phyloP scores from a whole-genome alignment of 1,284 basidiomycete species.

The Sanguinoderma infundibulare region DNA sequence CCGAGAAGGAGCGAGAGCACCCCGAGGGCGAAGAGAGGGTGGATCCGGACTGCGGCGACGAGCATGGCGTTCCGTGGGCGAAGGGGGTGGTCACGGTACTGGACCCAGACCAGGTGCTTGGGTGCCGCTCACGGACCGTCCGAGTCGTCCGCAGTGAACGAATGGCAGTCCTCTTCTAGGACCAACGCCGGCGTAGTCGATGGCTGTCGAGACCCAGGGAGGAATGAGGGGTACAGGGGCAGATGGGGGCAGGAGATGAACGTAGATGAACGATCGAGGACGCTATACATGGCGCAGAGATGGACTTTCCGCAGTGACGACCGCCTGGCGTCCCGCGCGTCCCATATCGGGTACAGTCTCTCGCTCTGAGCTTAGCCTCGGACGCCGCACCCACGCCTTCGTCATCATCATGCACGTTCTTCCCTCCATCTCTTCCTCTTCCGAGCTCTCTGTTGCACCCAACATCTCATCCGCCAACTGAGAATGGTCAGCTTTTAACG shows the following conservation, averaged over 20 bases:
- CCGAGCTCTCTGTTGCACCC: no score
- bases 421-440: no score
- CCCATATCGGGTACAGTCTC: slow-evolving; percentile 11
- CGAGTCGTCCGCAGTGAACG: slow-evolving; percentile 3
- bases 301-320: slow-evolving; percentile 2
- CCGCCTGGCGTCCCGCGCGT: slow-evolving; percentile 12
- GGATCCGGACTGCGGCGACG: slow-evolving; percentile 6
- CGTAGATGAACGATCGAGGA: neutral
- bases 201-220: neutral
- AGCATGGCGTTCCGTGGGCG: slow-evolving; percentile 11
- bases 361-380: neutral
- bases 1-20: slow-evolving; percentile 7
- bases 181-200: neutral
- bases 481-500: no score
- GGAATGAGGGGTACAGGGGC: neutral
- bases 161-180: neutral
- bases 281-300: slow-evolving; percentile 1
- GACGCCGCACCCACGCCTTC: neutral
- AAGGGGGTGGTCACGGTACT: slow-evolving; percentile 10
- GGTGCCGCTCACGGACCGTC: slow-evolving; percentile 7
- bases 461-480: no score
- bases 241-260: neutral
- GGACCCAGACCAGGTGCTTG: neutral
- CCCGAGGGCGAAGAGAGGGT: neutral
- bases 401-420: neutral